Base-by-base conservation (phyloP, 73 alveolate genomes). In the Diophrys appendiculata region DNA sequence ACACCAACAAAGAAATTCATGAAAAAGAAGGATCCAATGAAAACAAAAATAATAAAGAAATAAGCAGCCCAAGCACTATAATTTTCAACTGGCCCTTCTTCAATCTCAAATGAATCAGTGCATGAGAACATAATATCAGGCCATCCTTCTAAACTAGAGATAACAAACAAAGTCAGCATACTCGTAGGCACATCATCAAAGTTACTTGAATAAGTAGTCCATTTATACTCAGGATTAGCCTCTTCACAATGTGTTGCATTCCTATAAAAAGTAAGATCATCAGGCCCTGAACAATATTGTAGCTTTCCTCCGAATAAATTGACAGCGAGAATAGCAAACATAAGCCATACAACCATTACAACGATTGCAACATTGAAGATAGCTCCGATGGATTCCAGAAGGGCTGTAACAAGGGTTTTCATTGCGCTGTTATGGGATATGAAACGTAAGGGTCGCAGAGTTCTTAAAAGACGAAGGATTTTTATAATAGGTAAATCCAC, bases 121-220 rank as follows among this genome's bases (percentile, higher is more conserved):
- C 81, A 91, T 34, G 82, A 81, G 77, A 93, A 80, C 98, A 94
- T 93, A 23, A 86, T 70, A 34, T 89, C 95, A 53, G 99, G 99
- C 99, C 99, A 97, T 25, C 95, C 98, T 87, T 97, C 99, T 52
- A 89, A 89, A 52, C 97, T 83, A 32, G 98, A 73, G 70, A 96
- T 81, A 8, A 94, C 94, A 83, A 96, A 96, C 29, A 97, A 84
- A 29, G 98, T 93, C 8, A 96, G 65, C 91, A 97, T 83, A 2
- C 98, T 97, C 32, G 86, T 72, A 13, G 91, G 95, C 11, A 97
- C 97, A 80, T 91, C 93, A 77, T 97, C 98, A 85, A 88, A 96
- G 77, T 96, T 94, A 65, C 76, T 70, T 54, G 77, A 82, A 67
- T 78, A 68, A 55, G 86, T 78, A 64, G 53, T 78, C 96, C 98